phyloP scores from a whole-genome alignment of 2,329 filamentous ascomycete genomes.

The Ceratocystis smalleyi region DNA sequence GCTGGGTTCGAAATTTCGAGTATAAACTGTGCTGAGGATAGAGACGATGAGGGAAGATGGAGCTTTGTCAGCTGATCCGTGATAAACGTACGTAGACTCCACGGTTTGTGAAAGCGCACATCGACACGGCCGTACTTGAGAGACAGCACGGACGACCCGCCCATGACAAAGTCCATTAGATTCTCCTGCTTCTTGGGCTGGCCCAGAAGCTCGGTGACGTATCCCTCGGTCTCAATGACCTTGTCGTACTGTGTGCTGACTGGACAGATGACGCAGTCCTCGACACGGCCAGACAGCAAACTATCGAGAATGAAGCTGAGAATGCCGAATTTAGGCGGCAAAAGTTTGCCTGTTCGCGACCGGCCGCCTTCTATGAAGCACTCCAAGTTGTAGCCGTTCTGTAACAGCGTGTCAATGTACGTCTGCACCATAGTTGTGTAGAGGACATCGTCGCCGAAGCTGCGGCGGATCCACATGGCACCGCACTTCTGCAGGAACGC shows the following conservation, averaged over 20 bases:
- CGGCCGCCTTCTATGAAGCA: conserved; percentile 95
- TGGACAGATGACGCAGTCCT: conserved; percentile 85
- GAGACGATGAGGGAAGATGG: conserved; percentile 25
- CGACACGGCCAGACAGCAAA: conserved; percentile 68
- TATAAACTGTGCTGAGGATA: conserved; percentile 27
- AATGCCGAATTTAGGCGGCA: conserved; percentile 92
- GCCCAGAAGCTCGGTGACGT: conserved; percentile 84
- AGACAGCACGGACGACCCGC: conserved; percentile 71
- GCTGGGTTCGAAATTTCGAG: conserved; percentile 25
- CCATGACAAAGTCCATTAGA: conserved; percentile 71
- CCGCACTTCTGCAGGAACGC: conserved; percentile 88
- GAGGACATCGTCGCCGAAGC: conserved; percentile 80
- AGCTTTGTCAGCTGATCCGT: conserved; percentile 48
- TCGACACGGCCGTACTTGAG: conserved; percentile 83
- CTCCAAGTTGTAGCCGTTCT: conserved; percentile 85
- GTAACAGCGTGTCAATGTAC: conserved; percentile 84
- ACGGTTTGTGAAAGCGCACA: conserved; percentile 89
- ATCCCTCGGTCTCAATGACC: conserved; percentile 93
- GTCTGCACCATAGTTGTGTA: conserved; percentile 89
- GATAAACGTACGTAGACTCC: conserved; percentile 75
- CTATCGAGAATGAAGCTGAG: conserved; percentile 83
- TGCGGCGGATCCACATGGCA: conserved; percentile 88
- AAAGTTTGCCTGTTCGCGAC: conserved; percentile 80
- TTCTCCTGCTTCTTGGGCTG: conserved; percentile 95
- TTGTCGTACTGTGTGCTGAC: conserved; percentile 98